phyloP scores from a whole-genome alignment of 2,329 filamentous ascomycete species.

The Colletotrichum sp. region DNA sequence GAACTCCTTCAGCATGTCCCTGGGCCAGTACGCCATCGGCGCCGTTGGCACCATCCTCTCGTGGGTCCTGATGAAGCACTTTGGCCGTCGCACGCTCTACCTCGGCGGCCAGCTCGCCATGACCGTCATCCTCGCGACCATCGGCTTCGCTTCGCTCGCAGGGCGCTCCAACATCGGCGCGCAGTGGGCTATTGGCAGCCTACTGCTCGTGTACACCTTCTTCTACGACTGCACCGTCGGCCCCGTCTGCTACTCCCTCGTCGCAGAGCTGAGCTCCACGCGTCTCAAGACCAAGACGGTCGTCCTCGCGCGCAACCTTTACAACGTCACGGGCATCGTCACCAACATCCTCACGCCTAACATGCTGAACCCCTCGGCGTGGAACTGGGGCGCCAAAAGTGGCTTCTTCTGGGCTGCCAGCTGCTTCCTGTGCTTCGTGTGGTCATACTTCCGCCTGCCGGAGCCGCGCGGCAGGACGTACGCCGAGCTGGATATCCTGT shows the following conservation, averaged over 20 bases:
- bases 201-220: conserved; percentile 49
- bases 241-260: conserved; percentile 47
- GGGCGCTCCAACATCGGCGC: conserved; percentile 49
- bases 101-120: conserved; percentile 45
- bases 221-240: conserved; percentile 52
- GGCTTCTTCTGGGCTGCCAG: conserved; percentile 52
- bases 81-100: conserved; percentile 52
- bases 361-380: conserved; percentile 52
- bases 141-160: conserved; percentile 49
- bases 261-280: conserved; percentile 49
- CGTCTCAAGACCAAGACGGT: conserved; percentile 52
- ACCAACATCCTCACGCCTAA: conserved; percentile 51
- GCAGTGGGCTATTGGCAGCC: conserved; percentile 52
- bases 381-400: conserved; percentile 53
- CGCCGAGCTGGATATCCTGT: conserved; percentile 61
- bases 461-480: conserved; percentile 60
- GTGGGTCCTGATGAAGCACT: conserved; percentile 48
- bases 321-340: conserved; percentile 53
- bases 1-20: conserved; percentile 42
- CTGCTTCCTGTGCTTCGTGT: conserved; percentile 49
- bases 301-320: conserved; percentile 47
- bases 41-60: conserved; percentile 50
- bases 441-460: conserved; percentile 58
- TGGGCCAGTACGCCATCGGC: conserved; percentile 49
- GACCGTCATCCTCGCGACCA: conserved; percentile 41